Conservation (phyloP, 2,329 filamentous ascomycete species). For the Xylaria sp. region DNA sequence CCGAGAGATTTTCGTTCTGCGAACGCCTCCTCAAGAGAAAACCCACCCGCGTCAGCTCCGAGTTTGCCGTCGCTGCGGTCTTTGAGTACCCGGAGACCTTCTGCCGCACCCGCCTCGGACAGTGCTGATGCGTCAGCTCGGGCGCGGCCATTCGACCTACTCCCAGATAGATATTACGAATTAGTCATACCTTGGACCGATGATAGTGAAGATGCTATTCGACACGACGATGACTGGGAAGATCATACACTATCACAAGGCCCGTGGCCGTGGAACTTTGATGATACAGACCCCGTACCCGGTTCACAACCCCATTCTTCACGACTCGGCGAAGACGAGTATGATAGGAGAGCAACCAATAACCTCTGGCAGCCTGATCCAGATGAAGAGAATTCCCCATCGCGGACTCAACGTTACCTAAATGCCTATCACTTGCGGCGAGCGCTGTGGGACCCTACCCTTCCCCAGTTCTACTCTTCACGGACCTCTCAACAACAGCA, state of each 20-base stretch:
- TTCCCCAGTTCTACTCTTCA: conserved; percentile 38
- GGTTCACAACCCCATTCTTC: conserved; percentile 11
- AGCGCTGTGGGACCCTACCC: conserved; percentile 33
- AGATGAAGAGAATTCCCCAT: conserved; percentile 12
- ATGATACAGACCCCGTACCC: conserved; percentile 25
- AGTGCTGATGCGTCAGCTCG: conserved; percentile 28
- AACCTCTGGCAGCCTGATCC: conserved; percentile 21
- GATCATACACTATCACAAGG: too few relatives aligned
- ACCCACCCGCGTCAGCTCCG: conserved; percentile 34
- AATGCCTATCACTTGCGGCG: conserved; percentile 37
- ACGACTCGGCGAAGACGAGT: conserved; percentile 18
- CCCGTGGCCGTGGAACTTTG: too few relatives aligned
- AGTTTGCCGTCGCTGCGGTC: conserved; percentile 48
- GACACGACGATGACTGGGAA: too few relatives aligned
- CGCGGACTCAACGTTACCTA: conserved; percentile 12
- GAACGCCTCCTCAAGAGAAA: conserved; percentile 34
- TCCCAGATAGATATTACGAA: conserved; percentile 25
- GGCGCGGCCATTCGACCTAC: conserved; percentile 32
- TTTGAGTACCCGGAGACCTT: conserved; percentile 38
- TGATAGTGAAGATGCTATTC: conserved; percentile 27
- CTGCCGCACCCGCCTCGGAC: conserved; percentile 36
- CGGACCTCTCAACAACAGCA: conserved; percentile 33
- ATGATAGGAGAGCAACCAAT: conserved; percentile 13
- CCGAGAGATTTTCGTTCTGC: conserved; percentile 43
- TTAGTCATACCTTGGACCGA: conserved; percentile 23